These are phyloP conservation scores for Aspergillus bertholletiae DNA, from an alignment of 495 filamentous ascomycete species.

Conservation along the genomic window DNA sequence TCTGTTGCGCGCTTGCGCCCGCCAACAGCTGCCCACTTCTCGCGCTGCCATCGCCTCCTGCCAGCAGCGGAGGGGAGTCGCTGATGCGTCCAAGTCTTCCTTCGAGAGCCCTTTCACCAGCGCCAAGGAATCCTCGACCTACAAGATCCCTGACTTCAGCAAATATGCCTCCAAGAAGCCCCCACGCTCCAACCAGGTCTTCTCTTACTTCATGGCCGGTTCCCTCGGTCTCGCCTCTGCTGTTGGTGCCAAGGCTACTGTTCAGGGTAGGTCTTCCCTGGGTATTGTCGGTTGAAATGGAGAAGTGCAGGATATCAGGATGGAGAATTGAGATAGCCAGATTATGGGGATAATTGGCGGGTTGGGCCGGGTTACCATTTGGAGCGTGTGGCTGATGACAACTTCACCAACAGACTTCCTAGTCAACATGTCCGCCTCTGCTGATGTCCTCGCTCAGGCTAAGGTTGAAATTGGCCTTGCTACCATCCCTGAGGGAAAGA, in stretches of 20 bases:
- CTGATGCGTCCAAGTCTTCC: slow-evolving; percentile 41
- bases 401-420: slow-evolving; percentile 75
- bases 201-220: slow-evolving; percentile 97
- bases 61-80: slow-evolving; percentile 46
- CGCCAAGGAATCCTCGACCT: slow-evolving; percentile 46
- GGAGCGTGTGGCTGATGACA: slow-evolving; percentile 18
- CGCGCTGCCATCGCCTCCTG: slow-evolving; percentile 46
- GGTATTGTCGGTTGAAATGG: background rate
- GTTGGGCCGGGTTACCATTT: background rate
- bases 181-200: slow-evolving; percentile 71
- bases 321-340: background rate
- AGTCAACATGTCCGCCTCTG: slow-evolving; percentile 99
- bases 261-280: slow-evolving; percentile 71
- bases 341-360: background rate
- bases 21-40: slow-evolving; percentile 42
- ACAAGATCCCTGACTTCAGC: slow-evolving; percentile 83
- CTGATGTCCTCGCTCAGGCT: slow-evolving; percentile 97
- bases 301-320: background rate
- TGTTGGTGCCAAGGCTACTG: slow-evolving; percentile 91
- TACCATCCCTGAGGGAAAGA: slow-evolving; percentile 97
- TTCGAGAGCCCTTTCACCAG: slow-evolving; percentile 51
- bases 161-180: slow-evolving; percentile 73
- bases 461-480: slow-evolving; percentile 97
- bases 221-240: slow-evolving; percentile 87
- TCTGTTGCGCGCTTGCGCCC: slow-evolving; percentile 49